Base-by-base conservation (phyloP, 129 eudicot species). In the Ambrosia artemisiifolia region DNA sequence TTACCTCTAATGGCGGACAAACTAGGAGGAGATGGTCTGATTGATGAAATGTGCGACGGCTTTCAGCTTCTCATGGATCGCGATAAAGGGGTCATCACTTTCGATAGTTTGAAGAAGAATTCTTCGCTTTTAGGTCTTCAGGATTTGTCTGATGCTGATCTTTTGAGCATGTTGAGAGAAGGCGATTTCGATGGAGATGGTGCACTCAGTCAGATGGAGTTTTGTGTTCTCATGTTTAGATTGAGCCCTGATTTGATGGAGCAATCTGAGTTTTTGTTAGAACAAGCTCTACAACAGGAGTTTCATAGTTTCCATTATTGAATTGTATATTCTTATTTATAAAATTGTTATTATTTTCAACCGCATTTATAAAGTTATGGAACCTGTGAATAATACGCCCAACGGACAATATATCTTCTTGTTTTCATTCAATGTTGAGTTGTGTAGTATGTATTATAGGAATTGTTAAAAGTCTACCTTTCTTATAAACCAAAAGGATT, bases 181-280 rank as follows among this genome's bases (percentile, higher is more conserved):
- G 96, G 96, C 1, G 96, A 90, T 74, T 83, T 75, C 48, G 96
- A 90, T 62, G 88, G 88, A 4, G 96, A 90, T 77, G 91, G 84
- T 9, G 91, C 89, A 7, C 83, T 90, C 12, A 86, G 74, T 76
- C 83, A 90, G 83, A 90, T 90, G 95, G 96, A 90, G 36, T 90
- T 90, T 81, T 90, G 96, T 62, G 96, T 90, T 47, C 68, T 90
- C 59, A 90, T 90, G 96, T 90, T 90, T 42, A 87, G 96, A 75
- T 77, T 87, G 34, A 87, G 96, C 62, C 96, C 94, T 7, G 88
- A 87, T 59, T 83, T 90, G 76, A 90, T 90, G 91, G 87, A 87
- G 2, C 79, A 90, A 46, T 86, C 95, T 60, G 78, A 83, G 78
- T 74, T 55, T 77, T 85, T 90, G 87, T 82, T 85, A 43, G 88